Evolutionary conservation across 2,329 filamentous ascomycete genomes (phyloP).

Genomic region (Alternaria novae-zelandiae): DNA sequence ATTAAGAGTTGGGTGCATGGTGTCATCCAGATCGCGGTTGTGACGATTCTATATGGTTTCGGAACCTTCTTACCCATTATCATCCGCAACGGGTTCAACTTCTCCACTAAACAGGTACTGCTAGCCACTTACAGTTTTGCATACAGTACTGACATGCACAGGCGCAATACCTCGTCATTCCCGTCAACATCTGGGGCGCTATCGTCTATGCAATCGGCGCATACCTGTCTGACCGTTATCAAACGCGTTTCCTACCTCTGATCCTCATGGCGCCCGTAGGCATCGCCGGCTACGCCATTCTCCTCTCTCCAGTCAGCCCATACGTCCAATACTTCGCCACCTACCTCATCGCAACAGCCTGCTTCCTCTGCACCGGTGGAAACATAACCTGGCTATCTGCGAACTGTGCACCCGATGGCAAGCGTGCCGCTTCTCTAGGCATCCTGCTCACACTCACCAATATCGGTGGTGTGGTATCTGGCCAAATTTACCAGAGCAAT

Average conservation of each 20-base stretch:
- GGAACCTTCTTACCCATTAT: conserved; percentile 53
- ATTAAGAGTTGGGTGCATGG: conserved; percentile 44
- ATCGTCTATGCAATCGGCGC: conserved; percentile 51
- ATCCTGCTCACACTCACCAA: conserved; percentile 44
- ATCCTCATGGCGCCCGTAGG: conserved; percentile 41
- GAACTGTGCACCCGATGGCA: conserved; percentile 43
- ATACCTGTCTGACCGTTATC: conserved; percentile 48
- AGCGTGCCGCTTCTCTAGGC: conserved; percentile 40
- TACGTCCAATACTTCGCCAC: conserved; percentile 41
- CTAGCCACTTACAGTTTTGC: accelerated
- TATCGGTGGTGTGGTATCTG: conserved; percentile 41
- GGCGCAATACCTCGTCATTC: conserved; percentile 50
- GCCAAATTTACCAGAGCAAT: conserved; percentile 42
- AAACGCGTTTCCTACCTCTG: conserved; percentile 47
- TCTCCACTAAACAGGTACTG: conserved; percentile 47
- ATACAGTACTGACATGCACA: neutral
- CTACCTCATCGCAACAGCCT: conserved; percentile 42
- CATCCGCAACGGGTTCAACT: conserved; percentile 50
- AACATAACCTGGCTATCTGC: conserved; percentile 44
- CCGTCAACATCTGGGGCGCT: conserved; percentile 52
- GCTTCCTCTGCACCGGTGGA: conserved; percentile 42
- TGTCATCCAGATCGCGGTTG: conserved; percentile 49
- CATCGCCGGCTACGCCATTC: conserved; percentile 40
- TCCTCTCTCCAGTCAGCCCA: conserved; percentile 34
- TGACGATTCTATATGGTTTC: conserved; percentile 50